Evolutionary conservation across 2,329 filamentous ascomycete genomes (phyloP).

Genomic region (Cercospora zeae-maydis): DNA sequence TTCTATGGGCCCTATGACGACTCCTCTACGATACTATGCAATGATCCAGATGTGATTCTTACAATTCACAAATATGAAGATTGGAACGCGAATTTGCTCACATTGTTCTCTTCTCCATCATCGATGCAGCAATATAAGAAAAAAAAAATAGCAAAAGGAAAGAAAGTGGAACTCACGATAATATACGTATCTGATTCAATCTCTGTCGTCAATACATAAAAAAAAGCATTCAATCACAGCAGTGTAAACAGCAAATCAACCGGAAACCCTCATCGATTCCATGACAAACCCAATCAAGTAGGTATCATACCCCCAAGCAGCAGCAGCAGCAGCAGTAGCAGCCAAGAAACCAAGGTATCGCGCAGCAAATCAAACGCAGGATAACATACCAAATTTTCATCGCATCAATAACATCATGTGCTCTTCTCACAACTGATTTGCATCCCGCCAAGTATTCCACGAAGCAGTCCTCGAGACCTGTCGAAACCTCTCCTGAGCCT

Average conservation of each 20-base stretch:
- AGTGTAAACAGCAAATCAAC: not conserved
- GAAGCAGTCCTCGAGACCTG: slow-evolving; percentile 4
- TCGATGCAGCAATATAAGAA: not conserved
- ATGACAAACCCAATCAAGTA: not conserved
- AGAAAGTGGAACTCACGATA: not conserved
- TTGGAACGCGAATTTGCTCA: too few species aligned
- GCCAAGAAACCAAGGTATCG: slow-evolving; percentile 8
- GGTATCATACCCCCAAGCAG: not conserved
- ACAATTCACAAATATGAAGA: too few species aligned
- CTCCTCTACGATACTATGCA: too few species aligned
- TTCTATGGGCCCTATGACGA: too few species aligned
- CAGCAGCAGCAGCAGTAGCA: not conserved
- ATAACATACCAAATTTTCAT: not conserved
- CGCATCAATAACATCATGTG: not conserved
- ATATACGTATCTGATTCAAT: not conserved
- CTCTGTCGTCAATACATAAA: slow-evolving; percentile 1
- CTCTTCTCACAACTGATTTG: slow-evolving; percentile 5
- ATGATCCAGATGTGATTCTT: too few species aligned
- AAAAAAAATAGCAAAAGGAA: not conserved
- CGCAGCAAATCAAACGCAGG: slow-evolving; percentile 2
- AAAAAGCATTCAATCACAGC: not conserved
- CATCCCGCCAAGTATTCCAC: slow-evolving; percentile 12
- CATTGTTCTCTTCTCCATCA: too few species aligned
- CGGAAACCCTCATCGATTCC: not conserved
- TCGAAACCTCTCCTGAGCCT: slow-evolving; percentile 3